Conservation (phyloP, 768 basidiomycete species). For the Hypsizygus marmoreus region DNA sequence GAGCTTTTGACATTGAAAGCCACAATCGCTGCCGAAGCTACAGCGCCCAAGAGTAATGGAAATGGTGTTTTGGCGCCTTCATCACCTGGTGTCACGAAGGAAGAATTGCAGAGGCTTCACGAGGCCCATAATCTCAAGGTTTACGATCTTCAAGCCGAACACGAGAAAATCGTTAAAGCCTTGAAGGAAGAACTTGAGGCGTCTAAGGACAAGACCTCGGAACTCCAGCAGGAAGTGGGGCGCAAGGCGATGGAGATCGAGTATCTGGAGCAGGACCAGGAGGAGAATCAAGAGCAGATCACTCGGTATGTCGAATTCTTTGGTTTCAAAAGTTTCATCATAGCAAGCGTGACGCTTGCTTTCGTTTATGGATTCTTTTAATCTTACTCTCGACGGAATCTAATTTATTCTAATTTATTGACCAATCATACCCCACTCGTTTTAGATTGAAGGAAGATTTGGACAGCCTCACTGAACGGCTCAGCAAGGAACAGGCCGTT, state of each 20-base stretch:
- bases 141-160: slow-evolving; percentile 68
- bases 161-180: slow-evolving; percentile 57
- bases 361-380: slow-evolving; percentile 56
- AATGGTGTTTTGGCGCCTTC: slow-evolving; percentile 37
- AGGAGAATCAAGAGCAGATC: slow-evolving; percentile 74
- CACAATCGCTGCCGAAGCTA: slow-evolving; percentile 47
- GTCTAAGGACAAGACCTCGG: slow-evolving; percentile 48
- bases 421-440: slow-evolving; percentile 23
- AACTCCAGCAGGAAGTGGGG: slow-evolving; percentile 59
- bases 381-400: slow-evolving; percentile 29
- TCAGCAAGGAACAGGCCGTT: slow-evolving; percentile 31
- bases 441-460: slow-evolving; percentile 72
- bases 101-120: slow-evolving; percentile 76
- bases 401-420: slow-evolving; percentile 40
- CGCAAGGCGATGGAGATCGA: slow-evolving; percentile 82
- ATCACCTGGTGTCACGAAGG: slow-evolving; percentile 62
- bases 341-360: slow-evolving; percentile 52
- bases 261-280: slow-evolving; percentile 77
- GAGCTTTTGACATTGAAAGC: slow-evolving; percentile 71
- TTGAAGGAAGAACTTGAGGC: slow-evolving; percentile 60
- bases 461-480: slow-evolving; percentile 46
- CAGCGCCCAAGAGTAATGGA: slow-evolving; percentile 60
- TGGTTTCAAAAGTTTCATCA: slow-evolving; percentile 57
- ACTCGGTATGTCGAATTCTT: slow-evolving; percentile 75
- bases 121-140: slow-evolving; percentile 86